Conservation (phyloP, 2,329 filamentous ascomycete genomes). For the Aspergillus sp. region DNA sequence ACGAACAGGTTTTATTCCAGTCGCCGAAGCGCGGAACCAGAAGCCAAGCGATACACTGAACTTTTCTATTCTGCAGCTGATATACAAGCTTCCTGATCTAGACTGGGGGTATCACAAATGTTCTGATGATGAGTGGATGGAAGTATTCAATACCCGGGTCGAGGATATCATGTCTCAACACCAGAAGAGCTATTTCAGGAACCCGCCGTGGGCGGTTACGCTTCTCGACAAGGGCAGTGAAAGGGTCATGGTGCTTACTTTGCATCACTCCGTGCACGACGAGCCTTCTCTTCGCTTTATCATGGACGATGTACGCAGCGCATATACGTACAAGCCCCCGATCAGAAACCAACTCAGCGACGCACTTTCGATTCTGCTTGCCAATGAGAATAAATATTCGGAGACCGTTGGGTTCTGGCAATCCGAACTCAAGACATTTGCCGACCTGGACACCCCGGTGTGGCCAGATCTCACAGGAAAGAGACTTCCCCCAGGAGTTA, state of each 20-base stretch:
- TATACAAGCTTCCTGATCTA: constrained; percentile 24
- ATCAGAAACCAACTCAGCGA: constrained; percentile 28
- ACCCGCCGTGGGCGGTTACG: constrained; percentile 40
- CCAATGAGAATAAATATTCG: constrained; percentile 12
- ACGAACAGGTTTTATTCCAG: constrained; percentile 37
- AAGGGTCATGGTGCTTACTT: constrained; percentile 35
- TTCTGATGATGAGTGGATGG: constrained; percentile 14
- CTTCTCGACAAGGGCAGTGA: constrained; percentile 27
- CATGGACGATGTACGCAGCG: constrained; percentile 24
- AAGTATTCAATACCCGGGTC: constrained; percentile 19
- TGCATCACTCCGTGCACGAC: constrained; percentile 37
- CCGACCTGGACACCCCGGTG: constrained; percentile 21
- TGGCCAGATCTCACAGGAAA: constrained; percentile 31
- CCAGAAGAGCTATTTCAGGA: constrained; percentile 28
- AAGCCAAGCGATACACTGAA: constrained; percentile 2
- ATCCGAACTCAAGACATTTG: constrained; percentile 23
- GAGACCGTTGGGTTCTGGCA: constrained; percentile 27
- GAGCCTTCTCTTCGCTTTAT: constrained; percentile 32
- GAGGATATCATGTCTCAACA: constrained; percentile 23
- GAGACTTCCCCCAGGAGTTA: constrained; percentile 12
- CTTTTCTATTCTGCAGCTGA: constrained; percentile 30
- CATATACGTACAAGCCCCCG: constrained; percentile 23
- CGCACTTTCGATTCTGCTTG: constrained; percentile 25
- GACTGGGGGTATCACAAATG: constrained; percentile 26
- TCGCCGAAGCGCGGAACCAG: constrained; percentile 21